phyloP scores from a whole-genome alignment of 2,329 filamentous ascomycete genomes.

The Pyrenochaeta sp. region DNA sequence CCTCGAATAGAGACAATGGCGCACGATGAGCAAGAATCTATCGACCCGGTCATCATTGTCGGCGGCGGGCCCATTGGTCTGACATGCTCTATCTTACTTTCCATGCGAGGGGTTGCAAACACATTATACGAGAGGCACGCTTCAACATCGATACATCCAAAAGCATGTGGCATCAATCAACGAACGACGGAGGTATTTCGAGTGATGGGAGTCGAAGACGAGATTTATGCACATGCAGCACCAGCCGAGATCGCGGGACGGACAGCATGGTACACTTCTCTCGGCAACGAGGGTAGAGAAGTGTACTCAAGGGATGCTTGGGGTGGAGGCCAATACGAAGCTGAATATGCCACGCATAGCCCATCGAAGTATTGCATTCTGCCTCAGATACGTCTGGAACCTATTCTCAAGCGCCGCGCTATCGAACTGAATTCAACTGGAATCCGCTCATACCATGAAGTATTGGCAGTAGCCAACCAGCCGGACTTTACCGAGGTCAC shows the following conservation, averaged over 20 bases:
- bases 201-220: constrained; percentile 39
- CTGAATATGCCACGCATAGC: constrained; percentile 31
- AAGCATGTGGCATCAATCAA: constrained; percentile 42
- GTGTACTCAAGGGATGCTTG: constrained; percentile 39
- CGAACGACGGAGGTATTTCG: constrained; percentile 39
- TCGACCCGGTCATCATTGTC: constrained; percentile 32
- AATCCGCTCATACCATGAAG: constrained; percentile 36
- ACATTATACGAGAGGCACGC: constrained; percentile 42
- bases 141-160: constrained; percentile 43
- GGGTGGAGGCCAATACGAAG: constrained; percentile 33
- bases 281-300: constrained; percentile 30
- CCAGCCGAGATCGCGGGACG: constrained; percentile 24
- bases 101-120: constrained; percentile 32
- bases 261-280: constrained; percentile 43
- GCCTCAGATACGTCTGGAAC: constrained; percentile 49
- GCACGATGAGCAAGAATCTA: background rate
- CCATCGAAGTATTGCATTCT: constrained; percentile 39
- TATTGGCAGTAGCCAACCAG: constrained; percentile 27
- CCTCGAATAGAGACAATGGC: no score
- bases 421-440: constrained; percentile 38
- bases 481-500: constrained; percentile 28
- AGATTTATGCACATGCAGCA: constrained; percentile 17
- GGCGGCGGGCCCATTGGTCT: constrained; percentile 44
- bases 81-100: constrained; percentile 39
- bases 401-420: constrained; percentile 39